phyloP scores from a whole-genome alignment of 208 protist genomes.

The Wallacemonas rigidus region DNA sequence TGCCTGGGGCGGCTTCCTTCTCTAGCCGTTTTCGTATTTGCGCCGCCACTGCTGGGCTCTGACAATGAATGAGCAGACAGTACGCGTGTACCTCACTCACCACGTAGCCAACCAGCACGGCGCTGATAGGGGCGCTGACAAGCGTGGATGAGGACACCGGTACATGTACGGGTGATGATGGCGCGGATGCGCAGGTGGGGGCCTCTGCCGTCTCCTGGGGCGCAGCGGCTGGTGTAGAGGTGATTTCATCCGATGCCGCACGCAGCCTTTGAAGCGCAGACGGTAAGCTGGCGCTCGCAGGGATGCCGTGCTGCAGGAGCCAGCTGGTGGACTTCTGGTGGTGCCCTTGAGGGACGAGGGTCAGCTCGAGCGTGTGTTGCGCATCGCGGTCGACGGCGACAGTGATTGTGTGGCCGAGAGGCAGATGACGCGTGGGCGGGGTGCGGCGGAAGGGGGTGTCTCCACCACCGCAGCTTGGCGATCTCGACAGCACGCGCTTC shows the following conservation, averaged over 20 bases:
- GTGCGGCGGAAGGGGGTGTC: background rate
- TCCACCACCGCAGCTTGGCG: background rate
- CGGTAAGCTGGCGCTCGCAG: constrained; percentile 56
- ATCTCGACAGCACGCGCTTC: background rate
- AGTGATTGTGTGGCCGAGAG: constrained; percentile 31
- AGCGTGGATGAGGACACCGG: background rate
- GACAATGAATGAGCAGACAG: constrained; percentile 64
- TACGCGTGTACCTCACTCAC: constrained; percentile 64
- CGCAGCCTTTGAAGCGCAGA: constrained; percentile 46
- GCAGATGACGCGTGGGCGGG: background rate
- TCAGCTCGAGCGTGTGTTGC: constrained; percentile 38
- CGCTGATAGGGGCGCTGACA: constrained; percentile 23
- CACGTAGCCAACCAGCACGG: constrained; percentile 65
- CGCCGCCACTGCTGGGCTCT: constrained; percentile 29
- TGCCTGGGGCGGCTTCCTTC: constrained; percentile 31
- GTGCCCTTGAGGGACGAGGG: constrained; percentile 26
- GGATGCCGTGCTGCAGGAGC: constrained; percentile 68
- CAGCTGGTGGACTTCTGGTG: constrained; percentile 22
- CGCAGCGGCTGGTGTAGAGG: background rate
- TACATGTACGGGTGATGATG: background rate
- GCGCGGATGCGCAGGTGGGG: background rate
- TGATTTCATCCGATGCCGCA: constrained; percentile 18
- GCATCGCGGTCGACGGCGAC: constrained; percentile 68
- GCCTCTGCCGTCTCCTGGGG: background rate
- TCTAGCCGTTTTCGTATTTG: constrained; percentile 38